Conservation (phyloP, 2,329 filamentous ascomycete species). For the Exophiala mesophila region DNA sequence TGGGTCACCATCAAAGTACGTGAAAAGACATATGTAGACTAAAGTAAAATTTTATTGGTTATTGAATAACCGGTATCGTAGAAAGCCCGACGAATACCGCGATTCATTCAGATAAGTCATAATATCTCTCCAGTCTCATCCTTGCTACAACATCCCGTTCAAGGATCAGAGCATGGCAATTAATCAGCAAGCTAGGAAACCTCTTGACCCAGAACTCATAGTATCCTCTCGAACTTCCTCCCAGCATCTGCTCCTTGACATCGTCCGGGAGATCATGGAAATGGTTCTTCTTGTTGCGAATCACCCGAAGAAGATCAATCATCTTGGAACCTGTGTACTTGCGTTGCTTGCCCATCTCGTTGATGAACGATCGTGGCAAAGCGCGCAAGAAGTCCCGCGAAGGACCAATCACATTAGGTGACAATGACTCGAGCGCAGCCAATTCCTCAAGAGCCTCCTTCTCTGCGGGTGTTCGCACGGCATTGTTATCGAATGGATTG, state of each 20-base stretch:
- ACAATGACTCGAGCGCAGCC: conserved; percentile 49
- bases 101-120: conserved; percentile 8
- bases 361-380: conserved; percentile 76
- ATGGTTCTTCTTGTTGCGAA: conserved; percentile 95
- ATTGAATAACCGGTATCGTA: no score
- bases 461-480: conserved; percentile 19
- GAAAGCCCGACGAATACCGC: no score
- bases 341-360: conserved; percentile 85
- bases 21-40: no score
- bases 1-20: no score
- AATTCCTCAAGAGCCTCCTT: conserved; percentile 35
- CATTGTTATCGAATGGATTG: conserved; percentile 24
- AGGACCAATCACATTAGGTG: conserved; percentile 39
- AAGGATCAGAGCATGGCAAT: conserved; percentile 70
- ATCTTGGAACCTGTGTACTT: conserved; percentile 85
- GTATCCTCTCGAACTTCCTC: conserved; percentile 49
- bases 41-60: no score
- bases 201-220: conserved; percentile 74
- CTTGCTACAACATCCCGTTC: conserved; percentile 59
- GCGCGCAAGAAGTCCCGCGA: conserved; percentile 67
- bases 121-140: conserved; percentile 66
- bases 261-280: conserved; percentile 91
- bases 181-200: conserved; percentile 74
- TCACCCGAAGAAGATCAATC: conserved; percentile 78
- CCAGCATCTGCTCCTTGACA: conserved; percentile 63